Conservation (phyloP, 305 asterid species). For the Fraxinus xanthoxyloides region DNA sequence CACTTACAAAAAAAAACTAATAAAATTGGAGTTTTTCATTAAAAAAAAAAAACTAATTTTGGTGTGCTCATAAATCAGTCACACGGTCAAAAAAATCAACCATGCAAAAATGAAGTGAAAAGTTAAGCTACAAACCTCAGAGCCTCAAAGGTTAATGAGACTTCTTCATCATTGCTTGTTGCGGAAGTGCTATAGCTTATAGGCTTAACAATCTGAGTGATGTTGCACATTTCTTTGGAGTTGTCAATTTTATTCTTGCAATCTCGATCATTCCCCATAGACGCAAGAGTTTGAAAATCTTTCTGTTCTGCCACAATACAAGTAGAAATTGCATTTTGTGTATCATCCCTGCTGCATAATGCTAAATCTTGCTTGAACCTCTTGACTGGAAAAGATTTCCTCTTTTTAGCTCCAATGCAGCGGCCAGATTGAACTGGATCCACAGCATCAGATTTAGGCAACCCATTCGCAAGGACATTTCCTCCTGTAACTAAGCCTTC, state of each 20-base stretch:
- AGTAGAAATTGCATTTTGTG: conserved; percentile 27
- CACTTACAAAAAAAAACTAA: background rate
- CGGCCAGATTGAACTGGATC: conserved; percentile 53
- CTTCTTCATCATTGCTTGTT: conserved; percentile 54
- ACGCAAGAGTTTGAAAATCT: conserved; percentile 37
- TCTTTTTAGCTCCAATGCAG: conserved; percentile 67
- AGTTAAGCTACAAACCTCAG: conserved; percentile 55
- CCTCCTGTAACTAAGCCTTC: conserved; percentile 35
- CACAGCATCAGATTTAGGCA: conserved; percentile 33
- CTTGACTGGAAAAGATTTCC: conserved; percentile 87
- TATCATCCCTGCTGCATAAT: conserved; percentile 29
- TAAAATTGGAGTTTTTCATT: background rate
- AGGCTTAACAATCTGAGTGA: conserved; percentile 69
- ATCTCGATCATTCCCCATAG: conserved; percentile 29
- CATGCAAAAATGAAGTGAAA: conserved; percentile 15
- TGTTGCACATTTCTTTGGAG: conserved; percentile 45
- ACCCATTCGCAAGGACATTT: conserved; percentile 36
- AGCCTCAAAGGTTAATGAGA: conserved; percentile 71
- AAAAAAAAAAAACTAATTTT: background rate
- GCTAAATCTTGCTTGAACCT: conserved; percentile 64
- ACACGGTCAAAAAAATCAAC: background rate
- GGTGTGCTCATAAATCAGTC: conserved; percentile 2
- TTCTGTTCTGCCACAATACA: conserved; percentile 28
- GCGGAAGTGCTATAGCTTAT: conserved; percentile 52
- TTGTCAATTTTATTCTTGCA: conserved; percentile 42